Percentiles rank a stretch among this genome's conserved stretches.
Evolutionary conservation across 345 rosid species (phyloP).

Genomic region (Jatropha curcas): DNA sequence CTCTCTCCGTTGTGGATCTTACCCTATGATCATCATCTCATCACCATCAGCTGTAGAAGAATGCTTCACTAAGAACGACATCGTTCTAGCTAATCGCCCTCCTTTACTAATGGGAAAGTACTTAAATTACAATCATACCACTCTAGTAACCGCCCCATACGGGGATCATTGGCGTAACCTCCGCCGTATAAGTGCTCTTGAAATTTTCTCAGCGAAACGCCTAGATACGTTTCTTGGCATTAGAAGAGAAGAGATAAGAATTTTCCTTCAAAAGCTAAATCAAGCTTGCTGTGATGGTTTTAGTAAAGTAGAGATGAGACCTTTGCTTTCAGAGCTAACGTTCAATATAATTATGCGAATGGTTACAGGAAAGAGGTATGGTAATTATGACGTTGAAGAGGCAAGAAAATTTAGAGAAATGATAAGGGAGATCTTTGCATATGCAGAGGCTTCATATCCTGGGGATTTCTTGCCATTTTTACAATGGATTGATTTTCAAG

Average conservation of each 20-base stretch:
- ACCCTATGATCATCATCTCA: neutral
- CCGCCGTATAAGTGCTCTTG: constrained; percentile 10
- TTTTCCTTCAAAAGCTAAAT: neutral
- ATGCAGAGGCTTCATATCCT: constrained; percentile 12
- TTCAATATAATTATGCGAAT: constrained; percentile 6
- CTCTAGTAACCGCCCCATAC: neutral
- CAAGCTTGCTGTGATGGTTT: neutral
- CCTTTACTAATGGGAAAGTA: constrained; percentile 28
- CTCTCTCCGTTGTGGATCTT: neutral
- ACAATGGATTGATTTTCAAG: constrained; percentile 6
- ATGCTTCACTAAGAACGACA: constrained; percentile 54
- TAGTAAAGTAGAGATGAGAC: neutral
- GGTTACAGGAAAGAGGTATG: constrained; percentile 3
- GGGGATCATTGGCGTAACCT: constrained; percentile 12
- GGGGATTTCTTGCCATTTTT: constrained; percentile 15
- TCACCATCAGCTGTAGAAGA: constrained; percentile 27
- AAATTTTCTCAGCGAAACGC: constrained; percentile 3
- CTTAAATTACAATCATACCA: constrained; percentile 38
- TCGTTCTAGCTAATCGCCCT: constrained; percentile 49
- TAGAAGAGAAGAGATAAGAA: constrained; percentile 12
- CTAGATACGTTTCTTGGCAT: neutral
- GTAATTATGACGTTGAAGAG: neutral
- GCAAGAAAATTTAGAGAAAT: neutral
- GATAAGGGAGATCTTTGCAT: neutral
- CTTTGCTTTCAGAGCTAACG: constrained; percentile 4